Base-by-base conservation (phyloP, 768 basidiomycete genomes). In the Pleurotus pulmonarius region DNA sequence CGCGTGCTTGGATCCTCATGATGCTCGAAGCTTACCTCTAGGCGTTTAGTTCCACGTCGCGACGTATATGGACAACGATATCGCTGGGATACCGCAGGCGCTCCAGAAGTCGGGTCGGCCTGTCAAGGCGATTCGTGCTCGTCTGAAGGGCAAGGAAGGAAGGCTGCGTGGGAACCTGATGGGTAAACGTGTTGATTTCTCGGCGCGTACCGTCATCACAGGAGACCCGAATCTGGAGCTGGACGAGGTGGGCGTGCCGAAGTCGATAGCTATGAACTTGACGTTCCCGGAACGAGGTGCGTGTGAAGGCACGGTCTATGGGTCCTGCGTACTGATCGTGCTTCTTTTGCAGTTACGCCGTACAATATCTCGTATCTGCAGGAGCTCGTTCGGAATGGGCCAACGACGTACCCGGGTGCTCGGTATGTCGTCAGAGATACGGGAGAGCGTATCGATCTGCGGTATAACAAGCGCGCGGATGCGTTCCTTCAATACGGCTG, bases 31-130 rank as follows among this genome's bases (percentile, higher is more conserved):
- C 26, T 52, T 39, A 53, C 48, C 22, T 46, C 58, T 59, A 56
- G n/a, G 41, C 46, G 44, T 58, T 11, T 62, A 97, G 93, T 99
- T 95, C 69, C 97, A 99, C 67, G 94, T 98, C 58, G 97, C 97
- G 2, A 98, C 97, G 0, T 99, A 98, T 69, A 99, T 99, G 96
- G 97, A 99, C 68, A 99, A 99, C 67, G 95, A 98, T 67, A 95
- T 98, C 57, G 94, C 97, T 34, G 97, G 97, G 45, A 92, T 98
- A 37, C 97, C 97, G 1, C 96, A 98, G 66, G 94, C 97, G 2
- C 74, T 96, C 62, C 97, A 98, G 66, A 98, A 98, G 72, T 95
- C 93, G 41, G 97, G 97, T 26, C 85, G 97, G 57, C 95, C 97
- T 24, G 90, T 99, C 58, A 99, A 99, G 72, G 95, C 97, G 37